phyloP scores from a whole-genome alignment of 169 alveolate genomes.

The Ophryocystis elektroscirrha region DNA sequence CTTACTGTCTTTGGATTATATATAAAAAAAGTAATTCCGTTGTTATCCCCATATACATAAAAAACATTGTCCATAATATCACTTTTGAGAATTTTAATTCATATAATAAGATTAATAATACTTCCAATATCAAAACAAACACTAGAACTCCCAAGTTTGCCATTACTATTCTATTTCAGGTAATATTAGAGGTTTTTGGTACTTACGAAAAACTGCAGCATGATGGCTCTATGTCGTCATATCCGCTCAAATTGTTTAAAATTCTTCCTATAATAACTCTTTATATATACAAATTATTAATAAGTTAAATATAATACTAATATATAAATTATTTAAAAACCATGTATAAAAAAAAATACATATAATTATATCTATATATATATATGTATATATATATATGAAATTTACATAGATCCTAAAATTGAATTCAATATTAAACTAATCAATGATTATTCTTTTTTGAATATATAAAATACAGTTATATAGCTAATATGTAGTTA shows the following conservation, averaged over 20 bases:
- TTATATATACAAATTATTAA: too few species aligned
- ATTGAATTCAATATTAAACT: too few species aligned
- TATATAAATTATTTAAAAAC: too few species aligned
- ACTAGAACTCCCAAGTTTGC: constrained; percentile 1
- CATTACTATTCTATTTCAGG: neutral
- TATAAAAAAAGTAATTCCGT: neutral
- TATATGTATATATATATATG: too few species aligned
- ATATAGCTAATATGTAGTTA: constrained; percentile 4
- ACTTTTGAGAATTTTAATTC: constrained; percentile 3
- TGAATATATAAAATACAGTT: constrained; percentile 9
- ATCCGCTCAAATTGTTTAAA: constrained; percentile 1
- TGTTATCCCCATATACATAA: neutral
- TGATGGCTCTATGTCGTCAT: neutral
- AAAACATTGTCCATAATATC: neutral
- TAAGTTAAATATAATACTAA: too few species aligned
- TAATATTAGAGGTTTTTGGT: neutral
- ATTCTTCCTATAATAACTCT: too few species aligned
- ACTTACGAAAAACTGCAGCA: neutral
- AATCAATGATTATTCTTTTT: constrained; percentile 10
- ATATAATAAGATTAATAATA: constrained; percentile 6
- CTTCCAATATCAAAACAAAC: constrained; percentile 6
- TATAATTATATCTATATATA: too few species aligned
- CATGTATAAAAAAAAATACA: too few species aligned
- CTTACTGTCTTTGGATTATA: constrained; percentile 2
- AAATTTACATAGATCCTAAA: too few species aligned